Conservation (phyloP, 371 early-diverging fungal species). For the Mortierella sp. region DNA sequence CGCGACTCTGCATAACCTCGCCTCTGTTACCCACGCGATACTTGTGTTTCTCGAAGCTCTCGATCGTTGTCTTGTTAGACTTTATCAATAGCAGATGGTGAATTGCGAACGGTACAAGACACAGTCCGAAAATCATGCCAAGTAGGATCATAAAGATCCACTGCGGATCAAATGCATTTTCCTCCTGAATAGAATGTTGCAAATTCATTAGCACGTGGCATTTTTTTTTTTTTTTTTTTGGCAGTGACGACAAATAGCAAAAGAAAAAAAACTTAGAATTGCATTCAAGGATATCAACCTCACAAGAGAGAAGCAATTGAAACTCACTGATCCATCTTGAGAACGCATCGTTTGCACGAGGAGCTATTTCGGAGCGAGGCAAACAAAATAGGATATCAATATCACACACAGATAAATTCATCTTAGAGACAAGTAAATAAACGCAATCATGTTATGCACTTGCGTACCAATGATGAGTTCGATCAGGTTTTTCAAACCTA, state of each 20-base stretch:
- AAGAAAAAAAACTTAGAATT: too few relatives aligned
- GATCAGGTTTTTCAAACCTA: conserved; percentile 57
- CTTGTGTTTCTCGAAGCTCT: conserved; percentile 55
- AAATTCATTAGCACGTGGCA: not conserved
- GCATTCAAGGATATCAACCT: not conserved
- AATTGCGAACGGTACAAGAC: conserved; percentile 56
- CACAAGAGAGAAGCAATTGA: not conserved
- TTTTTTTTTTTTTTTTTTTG: conserved; percentile 3
- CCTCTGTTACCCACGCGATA: conserved; percentile 42
- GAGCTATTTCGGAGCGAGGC: conserved; percentile 6
- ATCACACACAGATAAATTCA: not conserved
- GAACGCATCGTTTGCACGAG: conserved; percentile 54
- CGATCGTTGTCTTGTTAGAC: conserved; percentile 58
- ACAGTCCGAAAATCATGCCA: conserved; percentile 53
- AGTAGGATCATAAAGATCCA: conserved; percentile 57
- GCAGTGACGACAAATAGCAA: too few relatives aligned
- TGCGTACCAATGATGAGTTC: conserved; percentile 58
- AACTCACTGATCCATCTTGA: conserved; percentile 62
- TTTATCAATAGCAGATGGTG: conserved; percentile 55
- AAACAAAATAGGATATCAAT: not conserved
- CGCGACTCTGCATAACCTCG: conserved; percentile 50
- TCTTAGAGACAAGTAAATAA: not conserved
- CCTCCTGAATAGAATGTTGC: conserved; percentile 13
- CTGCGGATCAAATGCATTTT: conserved; percentile 48
- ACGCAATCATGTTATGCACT: not conserved